Conservation (phyloP, 441 rosid genomes). For the Gossypium lobatum region DNA sequence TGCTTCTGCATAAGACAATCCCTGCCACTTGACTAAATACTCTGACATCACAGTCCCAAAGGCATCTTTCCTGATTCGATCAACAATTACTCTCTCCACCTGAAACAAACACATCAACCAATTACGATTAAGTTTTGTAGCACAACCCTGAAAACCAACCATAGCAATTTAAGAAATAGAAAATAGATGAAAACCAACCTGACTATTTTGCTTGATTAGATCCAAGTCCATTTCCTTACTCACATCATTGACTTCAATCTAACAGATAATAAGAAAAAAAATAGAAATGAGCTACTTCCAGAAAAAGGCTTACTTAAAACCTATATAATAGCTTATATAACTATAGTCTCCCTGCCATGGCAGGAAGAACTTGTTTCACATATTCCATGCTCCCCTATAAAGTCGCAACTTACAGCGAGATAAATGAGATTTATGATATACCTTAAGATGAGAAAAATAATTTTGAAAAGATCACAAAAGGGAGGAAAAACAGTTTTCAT, state of each 20-base stretch:
- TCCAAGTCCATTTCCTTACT: constrained; percentile 99
- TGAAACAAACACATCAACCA: constrained; percentile 26
- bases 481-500: neutral
- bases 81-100: constrained; percentile 93
- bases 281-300: neutral
- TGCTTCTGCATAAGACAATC: constrained; percentile 99
- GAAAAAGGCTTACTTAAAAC: neutral
- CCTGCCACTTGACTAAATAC: constrained; percentile 99
- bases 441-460: neutral
- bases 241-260: constrained; percentile 98
- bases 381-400: neutral
- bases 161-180: constrained; percentile 4
- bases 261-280: constrained; percentile 17
- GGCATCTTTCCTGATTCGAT: constrained; percentile 74
- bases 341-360: neutral
- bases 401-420: neutral
- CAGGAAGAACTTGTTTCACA: constrained; percentile 6
- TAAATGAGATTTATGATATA: neutral
- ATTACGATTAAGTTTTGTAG: constrained; percentile 13
- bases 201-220: constrained; percentile 93
- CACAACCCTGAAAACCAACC: neutral
- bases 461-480: neutral
- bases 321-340: neutral
- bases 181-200: constrained; percentile 41
- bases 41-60: constrained; percentile 76